Evolutionary conservation across 192 early-diverging fungal genomes (phyloP).

Genomic region (Backusella tarrabulga): DNA sequence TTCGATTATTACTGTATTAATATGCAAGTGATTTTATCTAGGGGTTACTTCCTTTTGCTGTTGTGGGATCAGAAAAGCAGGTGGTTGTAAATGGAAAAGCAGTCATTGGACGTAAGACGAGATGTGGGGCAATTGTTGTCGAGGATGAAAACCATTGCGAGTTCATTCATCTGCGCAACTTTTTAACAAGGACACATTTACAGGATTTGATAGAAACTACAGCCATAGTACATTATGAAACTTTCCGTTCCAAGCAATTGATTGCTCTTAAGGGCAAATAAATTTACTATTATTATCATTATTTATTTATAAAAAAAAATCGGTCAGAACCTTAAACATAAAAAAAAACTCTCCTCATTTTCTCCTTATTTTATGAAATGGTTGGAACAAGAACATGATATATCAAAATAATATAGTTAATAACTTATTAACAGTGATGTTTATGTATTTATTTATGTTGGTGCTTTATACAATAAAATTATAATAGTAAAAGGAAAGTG

Average conservation of each 20-base stretch:
- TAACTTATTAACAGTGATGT: background rate
- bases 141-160: slow-evolving; percentile 95
- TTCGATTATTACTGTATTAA: background rate
- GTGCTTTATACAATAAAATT: background rate
- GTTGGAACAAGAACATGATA: background rate
- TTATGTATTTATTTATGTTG: background rate
- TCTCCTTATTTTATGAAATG: slow-evolving; percentile 1
- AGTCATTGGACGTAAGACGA: slow-evolving; percentile 84
- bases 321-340: background rate
- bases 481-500: background rate
- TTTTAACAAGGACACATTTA: slow-evolving; percentile 85
- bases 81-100: slow-evolving; percentile 84
- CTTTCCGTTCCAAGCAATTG: slow-evolving; percentile 83
- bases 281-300: background rate
- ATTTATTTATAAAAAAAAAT: background rate
- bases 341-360: background rate
- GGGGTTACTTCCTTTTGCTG: slow-evolving; percentile 90
- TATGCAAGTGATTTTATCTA: slow-evolving; percentile 18
- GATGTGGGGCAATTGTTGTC: slow-evolving; percentile 78
- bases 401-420: background rate
- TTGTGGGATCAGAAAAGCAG: slow-evolving; percentile 91
- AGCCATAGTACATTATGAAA: slow-evolving; percentile 90
- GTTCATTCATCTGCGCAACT: slow-evolving; percentile 92
- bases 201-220: slow-evolving; percentile 97
- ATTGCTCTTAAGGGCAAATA: slow-evolving; percentile 24